phyloP scores from a whole-genome alignment of 2,329 filamentous ascomycete genomes.

The Diaporthe velutina region DNA sequence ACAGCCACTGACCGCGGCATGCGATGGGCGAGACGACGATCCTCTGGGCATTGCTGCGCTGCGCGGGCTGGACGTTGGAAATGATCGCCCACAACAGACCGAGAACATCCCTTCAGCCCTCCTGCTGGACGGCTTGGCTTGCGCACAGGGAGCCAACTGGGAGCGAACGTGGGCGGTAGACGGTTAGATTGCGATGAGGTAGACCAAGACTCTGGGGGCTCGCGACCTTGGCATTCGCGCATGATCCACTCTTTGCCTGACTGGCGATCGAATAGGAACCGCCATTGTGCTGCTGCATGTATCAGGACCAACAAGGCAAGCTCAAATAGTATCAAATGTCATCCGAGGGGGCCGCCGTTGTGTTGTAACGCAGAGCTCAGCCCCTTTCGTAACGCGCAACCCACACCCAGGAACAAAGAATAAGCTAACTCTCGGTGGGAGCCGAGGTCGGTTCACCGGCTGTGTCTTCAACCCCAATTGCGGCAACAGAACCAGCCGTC shows the following conservation, averaged over 20 bases:
- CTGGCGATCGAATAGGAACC: constrained; percentile 15
- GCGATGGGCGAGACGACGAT: constrained; percentile 16
- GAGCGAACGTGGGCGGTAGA: neutral
- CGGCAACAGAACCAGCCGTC: neutral
- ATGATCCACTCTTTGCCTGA: constrained; percentile 13
- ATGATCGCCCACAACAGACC: neutral
- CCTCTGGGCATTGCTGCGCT: constrained; percentile 29
- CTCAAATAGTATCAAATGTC: constrained; percentile 2
- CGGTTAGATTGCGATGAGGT: constrained; percentile 31
- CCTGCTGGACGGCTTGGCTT: neutral
- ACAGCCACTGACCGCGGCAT: constrained; percentile 25
- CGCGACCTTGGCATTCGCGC: constrained; percentile 3
- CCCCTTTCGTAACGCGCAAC: constrained; percentile 4
- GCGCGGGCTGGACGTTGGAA: constrained; percentile 2
- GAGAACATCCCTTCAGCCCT: constrained; percentile 4
- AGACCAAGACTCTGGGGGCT: constrained; percentile 21
- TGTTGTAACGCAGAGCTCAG: constrained; percentile 7
- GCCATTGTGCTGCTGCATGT: constrained; percentile 1
- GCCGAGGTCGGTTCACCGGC: neutral
- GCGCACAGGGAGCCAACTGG: neutral
- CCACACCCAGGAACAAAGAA: neutral
- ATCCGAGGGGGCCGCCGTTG: constrained; percentile 27
- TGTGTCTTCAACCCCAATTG: neutral
- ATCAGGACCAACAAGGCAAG: constrained; percentile 11
- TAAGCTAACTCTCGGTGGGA: neutral